A percentile compares a stretch with the other conserved stretches of the same genome.
These are phyloP conservation scores for Aspergillus sp. DNA, from an alignment of 2,329 filamentous ascomycete genomes.

Conservation along the genomic window DNA sequence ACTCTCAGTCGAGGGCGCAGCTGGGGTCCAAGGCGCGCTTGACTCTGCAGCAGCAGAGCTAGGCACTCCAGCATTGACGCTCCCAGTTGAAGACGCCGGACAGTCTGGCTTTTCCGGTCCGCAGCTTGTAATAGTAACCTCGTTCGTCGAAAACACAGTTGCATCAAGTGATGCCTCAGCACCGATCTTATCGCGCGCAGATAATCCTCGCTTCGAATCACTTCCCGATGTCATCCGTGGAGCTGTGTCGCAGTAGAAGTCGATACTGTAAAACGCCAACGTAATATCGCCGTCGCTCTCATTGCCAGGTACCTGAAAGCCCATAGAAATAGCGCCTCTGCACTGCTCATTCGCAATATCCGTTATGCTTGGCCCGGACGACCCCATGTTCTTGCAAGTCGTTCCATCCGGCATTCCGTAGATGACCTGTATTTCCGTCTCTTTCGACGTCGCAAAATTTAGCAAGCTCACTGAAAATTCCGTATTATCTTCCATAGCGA, in stretches of 20 bases:
- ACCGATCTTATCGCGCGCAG: too few species aligned
- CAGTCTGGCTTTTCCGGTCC: background rate
- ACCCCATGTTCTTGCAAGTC: constrained; percentile 68
- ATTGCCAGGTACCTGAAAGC: constrained; percentile 55
- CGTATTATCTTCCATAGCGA: constrained; percentile 32
- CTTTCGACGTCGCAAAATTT: constrained; percentile 65
- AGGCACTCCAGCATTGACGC: too few species aligned
- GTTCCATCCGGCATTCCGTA: constrained; percentile 80
- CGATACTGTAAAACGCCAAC: too few species aligned
- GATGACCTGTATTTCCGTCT: constrained; percentile 75
- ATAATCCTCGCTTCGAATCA: too few species aligned
- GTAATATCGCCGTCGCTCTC: constrained; percentile 26
- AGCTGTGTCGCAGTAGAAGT: too few species aligned
- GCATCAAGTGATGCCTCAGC: constrained; percentile 7
- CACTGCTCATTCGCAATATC: constrained; percentile 79
- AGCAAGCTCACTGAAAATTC: constrained; percentile 70
- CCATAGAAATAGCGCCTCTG: constrained; percentile 79
- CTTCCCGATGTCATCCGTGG: too few species aligned
- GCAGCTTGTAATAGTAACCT: constrained; percentile 3
- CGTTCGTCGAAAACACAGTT: background rate
- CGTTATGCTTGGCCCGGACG: constrained; percentile 62
- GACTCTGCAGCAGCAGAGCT: background rate
- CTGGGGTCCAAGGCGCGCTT: background rate
- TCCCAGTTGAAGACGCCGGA: too few species aligned
- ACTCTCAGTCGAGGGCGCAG: background rate